Evolutionary conservation across 495 filamentous ascomycete species (phyloP), one percentile per base, ranked within the genome.

Genomic region (Penicillium lagena): DNA sequence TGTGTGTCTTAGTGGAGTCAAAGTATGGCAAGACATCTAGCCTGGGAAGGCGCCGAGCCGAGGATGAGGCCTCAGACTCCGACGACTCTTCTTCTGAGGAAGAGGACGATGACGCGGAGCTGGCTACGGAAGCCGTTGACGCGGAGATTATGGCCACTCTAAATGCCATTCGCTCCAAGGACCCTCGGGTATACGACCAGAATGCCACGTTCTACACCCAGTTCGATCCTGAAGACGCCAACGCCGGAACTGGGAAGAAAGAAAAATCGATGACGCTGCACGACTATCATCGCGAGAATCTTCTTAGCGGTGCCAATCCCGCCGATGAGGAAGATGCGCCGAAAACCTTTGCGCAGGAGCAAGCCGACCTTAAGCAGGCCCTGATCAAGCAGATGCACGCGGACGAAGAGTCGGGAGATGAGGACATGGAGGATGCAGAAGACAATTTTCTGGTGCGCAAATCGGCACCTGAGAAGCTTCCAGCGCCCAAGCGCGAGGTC

Each of bases 221-320:
- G 29, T 65, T 81, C 30, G 82, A 88, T 10, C 45, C 45, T 2
- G 66, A 74, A 15, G 63, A 67, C n/a, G 52, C 53, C 7, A 32
- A 55, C 45, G 17, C 53, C 15, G 29, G 46, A 7, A 45, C 37
- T 12, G 67, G 68, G 50, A 83, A 81, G 63, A 79, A 83, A 52
- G 79, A 90, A 45, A 95, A 91, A 68, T 80, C 91, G 7, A 83
- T 98, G 72, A 88, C 81, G 43, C 72, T 98, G 40, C 78, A 75
- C 49, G 89, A 97, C 59, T 98, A 96, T 59, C 93, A 98, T 53
- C 80, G 89, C 37, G 79, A 86, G 61, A 91, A 91, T 45, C 73
- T 96, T 9, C 56, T 98, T 36, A 77, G 75, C 17, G 83, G 77
- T 34, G 73, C 72, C 27, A 69, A 75, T 17, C 69, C 69, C 4